Percentiles rank a stretch among this genome's conserved stretches.
phyloP scores from a whole-genome alignment of 176 grass and related monocot genomes.

The Dactylis glomerata region DNA sequence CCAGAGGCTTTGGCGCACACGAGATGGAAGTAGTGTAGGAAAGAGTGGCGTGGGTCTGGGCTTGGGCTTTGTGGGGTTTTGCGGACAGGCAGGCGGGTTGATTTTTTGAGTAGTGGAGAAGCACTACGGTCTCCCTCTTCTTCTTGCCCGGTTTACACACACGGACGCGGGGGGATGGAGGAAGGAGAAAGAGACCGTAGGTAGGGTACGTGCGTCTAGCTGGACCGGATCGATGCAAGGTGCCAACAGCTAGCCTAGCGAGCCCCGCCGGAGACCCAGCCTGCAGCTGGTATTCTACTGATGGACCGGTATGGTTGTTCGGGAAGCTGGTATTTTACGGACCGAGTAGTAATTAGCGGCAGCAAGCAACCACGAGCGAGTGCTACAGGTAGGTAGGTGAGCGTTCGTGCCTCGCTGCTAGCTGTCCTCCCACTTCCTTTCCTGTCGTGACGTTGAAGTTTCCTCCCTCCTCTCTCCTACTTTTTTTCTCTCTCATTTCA shows the following conservation, averaged over 20 bases:
- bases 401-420: constrained; percentile 62
- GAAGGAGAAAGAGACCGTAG: background rate
- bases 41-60: too few species aligned
- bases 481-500: background rate
- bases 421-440: constrained; percentile 58
- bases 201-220: background rate
- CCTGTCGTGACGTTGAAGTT: constrained; percentile 93
- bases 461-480: constrained; percentile 23
- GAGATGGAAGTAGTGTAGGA: too few species aligned
- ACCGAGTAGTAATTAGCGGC: background rate
- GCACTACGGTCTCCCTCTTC: too few species aligned
- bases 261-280: background rate
- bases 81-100: constrained; percentile 24
- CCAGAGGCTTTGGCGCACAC: too few species aligned
- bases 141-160: too few species aligned
- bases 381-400: constrained; percentile 56
- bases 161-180: background rate
- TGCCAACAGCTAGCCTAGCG: background rate
- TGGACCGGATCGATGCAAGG: background rate
- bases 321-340: background rate
- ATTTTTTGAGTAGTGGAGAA: constrained; percentile 26
- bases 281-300: background rate
- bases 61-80: background rate
- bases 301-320: background rate
- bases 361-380: constrained; percentile 13